phyloP scores from a whole-genome alignment of 2,329 filamentous ascomycete genomes.

The Ophiostoma triangulosporum region DNA sequence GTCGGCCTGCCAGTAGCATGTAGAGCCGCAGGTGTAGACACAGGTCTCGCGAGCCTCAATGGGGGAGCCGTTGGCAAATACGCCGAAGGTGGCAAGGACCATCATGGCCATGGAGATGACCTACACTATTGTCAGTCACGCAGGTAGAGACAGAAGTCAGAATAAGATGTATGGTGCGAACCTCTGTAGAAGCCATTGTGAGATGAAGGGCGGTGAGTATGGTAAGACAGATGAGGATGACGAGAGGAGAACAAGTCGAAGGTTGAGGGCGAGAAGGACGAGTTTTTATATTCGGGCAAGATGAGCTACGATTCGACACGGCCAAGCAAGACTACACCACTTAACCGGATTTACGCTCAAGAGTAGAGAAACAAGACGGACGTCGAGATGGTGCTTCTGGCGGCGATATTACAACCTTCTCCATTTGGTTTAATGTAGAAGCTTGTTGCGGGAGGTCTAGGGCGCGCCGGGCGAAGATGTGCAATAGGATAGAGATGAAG shows the following conservation, averaged over 20 bases:
- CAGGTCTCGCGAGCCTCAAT: constrained; percentile 16
- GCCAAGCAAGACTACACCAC: neutral
- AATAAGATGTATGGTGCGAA: neutral
- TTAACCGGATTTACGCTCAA: neutral
- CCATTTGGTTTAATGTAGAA: neutral
- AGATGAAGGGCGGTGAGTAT: neutral
- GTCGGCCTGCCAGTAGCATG: constrained; percentile 24
- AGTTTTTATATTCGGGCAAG: neutral
- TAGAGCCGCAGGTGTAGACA: constrained; percentile 23
- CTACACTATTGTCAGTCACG: neutral
- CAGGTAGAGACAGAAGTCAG: no score
- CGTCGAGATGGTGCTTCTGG: neutral
- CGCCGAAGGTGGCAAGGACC: constrained; percentile 12
- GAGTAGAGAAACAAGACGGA: neutral
- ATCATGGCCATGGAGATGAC: neutral
- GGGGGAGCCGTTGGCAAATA: constrained; percentile 15
- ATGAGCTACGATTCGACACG: neutral
- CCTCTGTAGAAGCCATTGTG: neutral
- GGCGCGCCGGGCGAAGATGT: neutral
- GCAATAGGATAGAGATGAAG: neutral
- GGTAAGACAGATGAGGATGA: neutral
- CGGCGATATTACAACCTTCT: constrained; percentile 4
- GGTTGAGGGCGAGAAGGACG: neutral
- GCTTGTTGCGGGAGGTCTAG: neutral
- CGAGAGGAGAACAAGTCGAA: neutral